Base-by-base conservation (phyloP, 306 rosid species). In the Purshia tridentata region DNA sequence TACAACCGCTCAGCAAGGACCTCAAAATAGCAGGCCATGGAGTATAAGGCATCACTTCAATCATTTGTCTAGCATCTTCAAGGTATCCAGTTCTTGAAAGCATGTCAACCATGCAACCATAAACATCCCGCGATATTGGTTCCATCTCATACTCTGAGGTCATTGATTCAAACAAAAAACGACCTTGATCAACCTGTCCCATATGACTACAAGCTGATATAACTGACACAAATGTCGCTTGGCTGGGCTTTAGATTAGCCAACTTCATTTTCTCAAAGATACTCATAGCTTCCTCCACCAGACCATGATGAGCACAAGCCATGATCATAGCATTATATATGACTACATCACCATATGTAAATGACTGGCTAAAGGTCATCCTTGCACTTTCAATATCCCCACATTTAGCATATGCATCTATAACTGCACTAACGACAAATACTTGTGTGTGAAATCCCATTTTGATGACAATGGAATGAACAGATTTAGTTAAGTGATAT, bases 401-500 rank as follows among this genome's bases (percentile, higher is more conserved):
- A 35, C 83, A 85, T 81, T 88, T 88, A 29, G 88, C 92, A 63
- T 87, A 87, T 41, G 89, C 87, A 52, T 87, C 89, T 54, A 87
- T 72, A 68, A 87, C 53, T 37, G 87, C 87, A 74, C 92, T 88
- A 11, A 77, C 81, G 65, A 88, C 86, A 77, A 78, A 80, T 19
- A 64, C 78, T 45, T 81, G 77, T 54, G 50, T n/a, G 15, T 80
- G 82, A 61, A 82, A 73, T 79, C 88, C 92, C 80, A 65, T 81
- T 78, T 88, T 88, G 65, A 74, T 51, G 67, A 77, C 82, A 39
- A 76, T 46, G 8, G 85, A 65, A 66, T 85, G 86, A 65, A 81
- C 61, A 77, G 63, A 72, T 65, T 77, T 83, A 35, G 80, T 76
- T 55, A 72, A 86, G n/a, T 35, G 58, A 77, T 79, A 83, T 45